phyloP scores from a whole-genome alignment of 441 rosid species.

The Breynia disticha region DNA sequence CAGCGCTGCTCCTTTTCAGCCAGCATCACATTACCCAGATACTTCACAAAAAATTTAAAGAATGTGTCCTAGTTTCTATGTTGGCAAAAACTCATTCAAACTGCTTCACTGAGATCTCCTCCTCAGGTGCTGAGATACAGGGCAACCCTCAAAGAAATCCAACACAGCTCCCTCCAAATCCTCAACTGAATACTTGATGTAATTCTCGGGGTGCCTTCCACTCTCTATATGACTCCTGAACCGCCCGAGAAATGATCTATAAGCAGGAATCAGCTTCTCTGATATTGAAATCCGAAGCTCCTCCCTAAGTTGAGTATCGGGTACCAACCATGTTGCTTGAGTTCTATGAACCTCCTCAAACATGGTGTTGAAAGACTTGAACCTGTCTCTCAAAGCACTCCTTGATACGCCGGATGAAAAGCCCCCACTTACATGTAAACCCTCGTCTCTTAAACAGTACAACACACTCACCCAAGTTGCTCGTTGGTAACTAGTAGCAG shows the following conservation, averaged over 20 bases:
- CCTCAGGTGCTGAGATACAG: conserved; percentile 62
- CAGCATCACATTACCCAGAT: conserved; percentile 32
- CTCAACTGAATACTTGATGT: conserved; percentile 75
- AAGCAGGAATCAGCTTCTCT: conserved; percentile 71
- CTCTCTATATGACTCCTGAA: conserved; percentile 89
- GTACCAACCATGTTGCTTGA: conserved; percentile 76
- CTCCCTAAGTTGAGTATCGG: conserved; percentile 75
- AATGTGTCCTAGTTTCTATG: conserved; percentile 49
- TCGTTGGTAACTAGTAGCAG: conserved; percentile 73
- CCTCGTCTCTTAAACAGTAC: conserved; percentile 68
- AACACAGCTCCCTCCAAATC: conserved; percentile 71
- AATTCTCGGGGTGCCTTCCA: conserved; percentile 87
- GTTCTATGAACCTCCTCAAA: conserved; percentile 89
- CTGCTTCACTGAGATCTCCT: conserved; percentile 58
- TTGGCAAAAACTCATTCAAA: conserved; percentile 23
- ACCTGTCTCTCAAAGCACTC: conserved; percentile 77
- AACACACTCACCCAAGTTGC: conserved; percentile 81
- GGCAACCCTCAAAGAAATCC: conserved; percentile 86
- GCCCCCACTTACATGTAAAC: conserved; percentile 61
- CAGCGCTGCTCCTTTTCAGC: conserved; percentile 15
- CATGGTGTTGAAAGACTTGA: conserved; percentile 79
- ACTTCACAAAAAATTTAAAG: conserved; percentile 56
- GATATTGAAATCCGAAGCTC: conserved; percentile 85
- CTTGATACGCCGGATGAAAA: conserved; percentile 88
- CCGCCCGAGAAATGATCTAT: conserved; percentile 79